Evolutionary conservation across 2,329 filamentous ascomycete species (phyloP), one percentile per base, ranked within the genome.

Genomic region (Diplodia scrobiculata): DNA sequence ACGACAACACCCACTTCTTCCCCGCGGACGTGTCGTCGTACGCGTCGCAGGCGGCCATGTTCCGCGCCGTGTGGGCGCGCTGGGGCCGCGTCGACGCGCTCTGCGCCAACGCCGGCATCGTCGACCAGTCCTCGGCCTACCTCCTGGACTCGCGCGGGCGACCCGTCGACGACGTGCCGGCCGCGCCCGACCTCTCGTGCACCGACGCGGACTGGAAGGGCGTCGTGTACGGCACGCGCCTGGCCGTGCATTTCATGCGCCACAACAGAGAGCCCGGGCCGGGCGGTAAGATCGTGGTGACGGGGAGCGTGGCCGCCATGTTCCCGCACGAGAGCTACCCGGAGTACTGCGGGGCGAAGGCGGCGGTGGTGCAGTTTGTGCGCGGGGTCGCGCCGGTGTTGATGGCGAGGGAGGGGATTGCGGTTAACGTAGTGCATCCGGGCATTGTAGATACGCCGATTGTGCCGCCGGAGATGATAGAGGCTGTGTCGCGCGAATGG

Each of bases 171-270:
- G 70, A 72, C 9, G 69, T 82, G 36, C 82, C 82, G 3, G 73
- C 80, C 0, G 77, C 77, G 67, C 83, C 82, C 0, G 77, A 84
- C 68, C 69, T 82, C 2, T 64, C 70, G 0, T 79, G 78, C 63
- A 84, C 82, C 1, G 82, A 85, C 68, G 72, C 83, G n/a, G 78
- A 82, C 70, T 81, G 80, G 73, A 84, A 84, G 70, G 81, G 80
- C 3, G 77, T 85, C 1, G 71, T 84, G 0, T 84, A 84, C 65
- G 81, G 82, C 3, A 80, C 78, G 1, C 77, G 79, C 65, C 74
- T 84, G 9, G 81, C 83, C 1, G 81, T 79, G 10, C 82, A 85
- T 69, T 85, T 83, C 71, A 84, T 84, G 83, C 76, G 82, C 13
- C 78, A 83, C 66, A 84, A 84, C 66, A 55, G 68, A 1, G 34